Evolutionary conservation across 306 rosid genomes (phyloP), one percentile per base, ranked within the genome.

Genomic region (Spatholobus suberectus): DNA sequence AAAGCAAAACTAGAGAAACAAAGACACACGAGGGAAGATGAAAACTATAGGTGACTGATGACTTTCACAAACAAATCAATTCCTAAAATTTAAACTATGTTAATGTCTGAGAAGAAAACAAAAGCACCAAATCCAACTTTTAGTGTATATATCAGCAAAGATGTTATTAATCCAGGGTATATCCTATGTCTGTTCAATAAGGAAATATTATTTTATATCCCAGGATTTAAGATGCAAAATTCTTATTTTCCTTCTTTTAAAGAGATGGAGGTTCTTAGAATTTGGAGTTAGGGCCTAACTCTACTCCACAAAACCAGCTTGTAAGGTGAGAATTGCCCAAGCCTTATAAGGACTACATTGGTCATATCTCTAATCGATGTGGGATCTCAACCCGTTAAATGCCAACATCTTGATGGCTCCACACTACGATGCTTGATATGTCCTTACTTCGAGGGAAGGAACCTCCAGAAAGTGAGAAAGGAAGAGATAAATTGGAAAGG

Each of bases 41-140:
- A 51, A 81, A 74, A 40, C 14, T 38, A 41, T 27, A 55, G 83
- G 44, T 62, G 35, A 40, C 83, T 9, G 46, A 32, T 55, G 47
- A 55, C 18, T 49, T 35, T 49, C 26, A 34, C 52, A 67, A 51
- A 51, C 41, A 66, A 35, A 51, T 35, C 41, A 29, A 78, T 66
- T 67, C 73, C 26, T 37, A 21, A 75, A 35, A 49, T 46, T 34
- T 46, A 13, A 66, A 47, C 10, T 32, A 49, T 34, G 37, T 23
- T 14, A 27, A 29, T 78, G 70, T 11, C 17, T 38, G 57, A 52
- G 57, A 27, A 38, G 69, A 54, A 49, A 66, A 65, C 46, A 1
- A 57, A 63, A 24, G 24, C 29, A 35, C n/a, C 66, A 46, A 58
- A 29, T 52, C 34, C 69, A 44, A 41, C 35, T 32, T 43, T 38